Evolutionary conservation across 192 early-diverging fungal species (phyloP).

Genomic region (Coemansia sp.): DNA sequence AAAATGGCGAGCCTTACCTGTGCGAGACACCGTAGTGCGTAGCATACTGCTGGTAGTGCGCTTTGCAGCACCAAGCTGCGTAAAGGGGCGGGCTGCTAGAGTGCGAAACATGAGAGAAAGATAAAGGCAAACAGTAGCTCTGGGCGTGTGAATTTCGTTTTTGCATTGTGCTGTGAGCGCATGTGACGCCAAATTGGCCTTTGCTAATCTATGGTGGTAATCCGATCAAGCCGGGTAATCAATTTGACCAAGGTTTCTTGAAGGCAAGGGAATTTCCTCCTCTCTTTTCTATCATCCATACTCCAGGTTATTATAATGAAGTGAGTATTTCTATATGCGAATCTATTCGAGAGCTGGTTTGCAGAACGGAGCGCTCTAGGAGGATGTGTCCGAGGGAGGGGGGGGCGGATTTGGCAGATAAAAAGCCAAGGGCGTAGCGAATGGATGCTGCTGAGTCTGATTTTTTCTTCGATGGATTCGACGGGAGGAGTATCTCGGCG

Average conservation of each 20-base stretch:
- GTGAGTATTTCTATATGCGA: conserved; percentile 27
- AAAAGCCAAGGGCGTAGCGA: no score
- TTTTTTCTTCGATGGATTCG: neutral
- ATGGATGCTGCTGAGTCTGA: no score
- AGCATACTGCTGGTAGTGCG: neutral
- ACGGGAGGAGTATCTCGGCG: no score
- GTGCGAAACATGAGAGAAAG: conserved; percentile 26
- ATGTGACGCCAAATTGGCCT: conserved; percentile 4
- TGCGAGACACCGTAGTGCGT: conserved; percentile 6
- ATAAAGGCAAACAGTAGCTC: no score
- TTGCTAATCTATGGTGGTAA: neutral
- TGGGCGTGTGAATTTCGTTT: no score
- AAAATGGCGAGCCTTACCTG: neutral
- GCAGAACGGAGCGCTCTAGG: neutral
- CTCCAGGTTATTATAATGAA: conserved; percentile 12
- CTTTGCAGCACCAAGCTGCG: neutral
- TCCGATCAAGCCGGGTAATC: conserved; percentile 9
- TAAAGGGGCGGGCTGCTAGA: conserved; percentile 5
- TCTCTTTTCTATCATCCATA: neutral
- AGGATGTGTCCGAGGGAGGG: no score
- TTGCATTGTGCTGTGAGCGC: conserved; percentile 1
- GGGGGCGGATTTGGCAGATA: neutral
- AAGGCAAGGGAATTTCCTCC: conserved; percentile 5
- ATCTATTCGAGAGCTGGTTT: conserved; percentile 3
- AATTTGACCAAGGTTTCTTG: no score